Evolutionary conservation across 1,284 basidiomycete genomes (phyloP), one percentile per base, ranked within the genome.

Genomic region (Irpex rosettiformis): DNA sequence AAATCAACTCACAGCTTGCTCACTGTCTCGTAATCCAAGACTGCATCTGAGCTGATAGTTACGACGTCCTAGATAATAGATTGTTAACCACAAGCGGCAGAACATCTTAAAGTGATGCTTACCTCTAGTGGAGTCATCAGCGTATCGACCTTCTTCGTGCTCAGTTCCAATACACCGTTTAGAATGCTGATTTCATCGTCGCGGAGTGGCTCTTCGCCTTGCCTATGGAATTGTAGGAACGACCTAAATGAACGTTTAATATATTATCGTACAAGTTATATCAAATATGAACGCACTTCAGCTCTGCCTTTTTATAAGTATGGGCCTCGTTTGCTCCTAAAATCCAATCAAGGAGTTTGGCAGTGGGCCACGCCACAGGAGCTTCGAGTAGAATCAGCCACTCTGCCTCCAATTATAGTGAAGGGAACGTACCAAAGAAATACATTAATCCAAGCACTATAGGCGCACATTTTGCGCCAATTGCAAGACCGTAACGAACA

Each of bases 141-240:
- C 40, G 83, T 75, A 63, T 89, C 83, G 0, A 92, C 91, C 25
- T 85, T 87, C 72, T 96, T 94, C 22, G 86, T 85, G 69, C 92
- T 94, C 57, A 96, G 79, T 58, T 93, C 91, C 33, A 95, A 74
- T 0, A 96, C 93, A 11, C 92, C 91, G 68, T 94, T 95, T 48
- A 96, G 77, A 65, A 96, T 96, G 54, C 82, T 83, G 60, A 95
- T 94, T 73, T 95, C 91, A 65, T 96, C 91, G 70, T 96, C 91
- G 29, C 92, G 80, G 18, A 96, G 79, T 0, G 94, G 93, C 69
- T 96, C 89, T 70, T 93, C 86, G 49, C 94, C 87, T 40, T 89
- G 86, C 55, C 93, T 80, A 74, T 96, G 93, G 74, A 96, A 93
- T 68, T 94, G 91, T 27, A 98, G 82, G 75, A 98, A 98, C 0